Conservation (phyloP, 805 yeast species). For the Ogataea wickerhamii region DNA sequence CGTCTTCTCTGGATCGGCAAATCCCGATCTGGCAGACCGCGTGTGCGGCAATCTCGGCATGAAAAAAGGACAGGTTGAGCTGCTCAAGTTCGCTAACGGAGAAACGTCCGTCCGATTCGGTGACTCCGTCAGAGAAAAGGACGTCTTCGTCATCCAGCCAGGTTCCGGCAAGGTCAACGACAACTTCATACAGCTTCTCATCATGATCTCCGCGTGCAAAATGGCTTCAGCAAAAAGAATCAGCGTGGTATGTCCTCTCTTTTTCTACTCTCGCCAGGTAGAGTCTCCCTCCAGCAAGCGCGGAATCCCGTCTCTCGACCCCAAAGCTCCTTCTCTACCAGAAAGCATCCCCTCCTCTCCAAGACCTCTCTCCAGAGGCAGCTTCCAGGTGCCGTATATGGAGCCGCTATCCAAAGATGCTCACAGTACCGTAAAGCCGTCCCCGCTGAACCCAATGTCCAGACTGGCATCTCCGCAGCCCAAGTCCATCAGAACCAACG, state of each 20-base stretch:
- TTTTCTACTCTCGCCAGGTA: constrained; percentile 95
- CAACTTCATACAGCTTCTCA: constrained; percentile 74
- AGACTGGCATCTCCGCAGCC: constrained; percentile 9
- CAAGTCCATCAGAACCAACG: constrained; percentile 18
- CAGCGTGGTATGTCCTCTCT: constrained; percentile 87
- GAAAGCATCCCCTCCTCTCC: constrained; percentile 50
- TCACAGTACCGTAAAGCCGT: constrained; percentile 6
- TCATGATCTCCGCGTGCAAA: constrained; percentile 88
- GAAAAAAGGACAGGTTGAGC: constrained; percentile 60
- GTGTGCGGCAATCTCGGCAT: constrained; percentile 79
- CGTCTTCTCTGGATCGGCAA: constrained; percentile 87
- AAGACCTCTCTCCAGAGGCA: constrained; percentile 34
- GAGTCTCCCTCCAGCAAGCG: constrained; percentile 80
- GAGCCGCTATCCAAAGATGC: constrained; percentile 17
- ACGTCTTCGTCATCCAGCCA: constrained; percentile 84
- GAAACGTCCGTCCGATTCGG: constrained; percentile 84
- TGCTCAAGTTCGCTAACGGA: constrained; percentile 79
- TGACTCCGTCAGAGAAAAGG: constrained; percentile 93
- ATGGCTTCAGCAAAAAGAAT: constrained; percentile 86
- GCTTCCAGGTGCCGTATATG: constrained; percentile 1
- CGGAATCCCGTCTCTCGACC: constrained; percentile 62
- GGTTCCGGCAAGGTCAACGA: constrained; percentile 90
- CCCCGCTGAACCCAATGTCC: constrained; percentile 10
- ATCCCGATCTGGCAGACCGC: constrained; percentile 68
- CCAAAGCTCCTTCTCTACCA: constrained; percentile 17